Evolutionary conservation across 495 filamentous ascomycete genomes (phyloP).

Genomic region (Daldinia vernicosa): DNA sequence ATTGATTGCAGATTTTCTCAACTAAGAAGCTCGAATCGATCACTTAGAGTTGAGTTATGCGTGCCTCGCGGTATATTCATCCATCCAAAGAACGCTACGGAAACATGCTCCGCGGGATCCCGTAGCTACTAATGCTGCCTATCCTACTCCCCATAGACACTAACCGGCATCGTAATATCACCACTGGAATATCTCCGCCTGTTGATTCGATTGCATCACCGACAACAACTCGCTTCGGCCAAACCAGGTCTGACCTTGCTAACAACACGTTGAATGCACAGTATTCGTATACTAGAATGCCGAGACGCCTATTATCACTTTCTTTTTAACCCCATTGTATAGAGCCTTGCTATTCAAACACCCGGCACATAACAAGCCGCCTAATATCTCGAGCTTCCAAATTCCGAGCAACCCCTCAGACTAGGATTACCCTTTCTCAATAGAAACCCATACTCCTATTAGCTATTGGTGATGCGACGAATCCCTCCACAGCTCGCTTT

Average conservation of each 20-base stretch:
- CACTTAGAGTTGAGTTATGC: no score
- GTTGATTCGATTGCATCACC: background rate
- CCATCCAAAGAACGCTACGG: no score
- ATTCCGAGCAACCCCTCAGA: constrained; percentile 1
- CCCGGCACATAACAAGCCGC: constrained; percentile 7
- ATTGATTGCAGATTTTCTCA: no score
- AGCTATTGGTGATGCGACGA: constrained; percentile 30
- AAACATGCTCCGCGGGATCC: no score
- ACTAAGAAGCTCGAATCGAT: no score
- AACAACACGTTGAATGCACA: background rate
- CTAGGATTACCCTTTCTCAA: constrained; percentile 17
- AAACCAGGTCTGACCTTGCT: background rate
- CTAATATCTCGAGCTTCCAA: background rate
- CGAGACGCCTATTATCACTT: background rate
- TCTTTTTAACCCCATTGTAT: constrained; percentile 10
- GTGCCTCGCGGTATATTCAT: no score
- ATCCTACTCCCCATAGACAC: background rate
- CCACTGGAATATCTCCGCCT: background rate
- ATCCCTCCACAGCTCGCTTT: constrained; percentile 35
- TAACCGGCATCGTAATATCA: background rate
- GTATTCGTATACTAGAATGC: constrained; percentile 13
- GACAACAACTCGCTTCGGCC: background rate
- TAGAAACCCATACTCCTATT: constrained; percentile 44
- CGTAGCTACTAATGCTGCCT: background rate
- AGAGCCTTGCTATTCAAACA: constrained; percentile 33